Evolutionary conservation across 805 yeast species (phyloP).

Genomic region (Yamadazyma laniorum): DNA sequence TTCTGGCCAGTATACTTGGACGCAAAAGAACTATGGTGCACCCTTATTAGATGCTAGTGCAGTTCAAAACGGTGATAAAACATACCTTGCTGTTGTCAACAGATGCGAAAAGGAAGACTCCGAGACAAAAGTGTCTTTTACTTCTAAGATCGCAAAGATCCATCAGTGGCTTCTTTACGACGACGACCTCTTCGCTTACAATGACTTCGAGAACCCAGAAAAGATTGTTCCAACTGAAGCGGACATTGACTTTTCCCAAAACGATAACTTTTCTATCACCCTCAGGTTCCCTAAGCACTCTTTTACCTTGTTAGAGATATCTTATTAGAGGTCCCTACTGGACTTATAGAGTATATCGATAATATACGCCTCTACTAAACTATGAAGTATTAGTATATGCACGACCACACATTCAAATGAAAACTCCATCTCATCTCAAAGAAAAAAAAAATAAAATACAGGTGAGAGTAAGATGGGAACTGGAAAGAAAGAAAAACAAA

Average conservation of each 20-base stretch:
- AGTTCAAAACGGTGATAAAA: conserved; percentile 19
- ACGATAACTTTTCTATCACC: conserved; percentile 15
- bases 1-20: conserved; percentile 19
- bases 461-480: conserved; percentile 70
- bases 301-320: conserved; percentile 14
- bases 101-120: conserved; percentile 22
- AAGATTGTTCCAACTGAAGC: conserved; percentile 18
- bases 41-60: conserved; percentile 27
- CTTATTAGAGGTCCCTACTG: conserved; percentile 4
- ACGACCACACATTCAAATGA: no score
- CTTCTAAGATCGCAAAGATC: conserved; percentile 12
- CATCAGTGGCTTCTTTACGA: conserved; percentile 23
- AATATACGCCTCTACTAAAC: no score
- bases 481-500: conserved; percentile 83
- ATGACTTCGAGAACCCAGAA: conserved; percentile 23
- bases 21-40: conserved; percentile 17
- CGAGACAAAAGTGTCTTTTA: conserved; percentile 18
- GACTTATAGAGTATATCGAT: no score
- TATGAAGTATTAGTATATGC: no score
- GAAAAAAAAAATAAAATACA: conserved; percentile 2
- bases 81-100: conserved; percentile 28
- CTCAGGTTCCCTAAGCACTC: conserved; percentile 21
- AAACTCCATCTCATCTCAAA: conserved; percentile 10
- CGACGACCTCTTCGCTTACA: conserved; percentile 28
- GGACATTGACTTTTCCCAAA: conserved; percentile 27